phyloP scores from a whole-genome alignment of 441 rosid genomes.

The Adansonia grandidieri region DNA sequence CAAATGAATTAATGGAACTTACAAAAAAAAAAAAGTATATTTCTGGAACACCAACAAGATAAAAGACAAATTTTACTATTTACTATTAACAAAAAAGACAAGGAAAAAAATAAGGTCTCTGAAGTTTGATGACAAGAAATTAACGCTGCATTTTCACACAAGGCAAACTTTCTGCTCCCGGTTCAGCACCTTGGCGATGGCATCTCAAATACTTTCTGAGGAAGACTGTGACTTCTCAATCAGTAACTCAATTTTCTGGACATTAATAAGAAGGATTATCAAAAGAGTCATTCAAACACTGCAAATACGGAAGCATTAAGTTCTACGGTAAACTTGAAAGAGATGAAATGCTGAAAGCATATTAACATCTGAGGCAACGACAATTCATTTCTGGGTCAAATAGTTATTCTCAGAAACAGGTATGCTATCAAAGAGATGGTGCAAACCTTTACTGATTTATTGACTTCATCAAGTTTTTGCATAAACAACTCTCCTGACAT shows the following conservation, averaged over 20 bases:
- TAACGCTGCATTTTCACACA: neutral
- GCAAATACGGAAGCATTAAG: neutral
- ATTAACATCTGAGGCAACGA: neutral
- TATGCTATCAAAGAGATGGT: slow-evolving; percentile 5
- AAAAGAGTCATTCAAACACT: neutral
- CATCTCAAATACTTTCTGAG: slow-evolving; percentile 33
- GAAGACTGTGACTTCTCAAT: slow-evolving; percentile 48
- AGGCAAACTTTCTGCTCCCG: neutral
- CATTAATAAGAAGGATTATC: neutral
- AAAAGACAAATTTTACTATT: neutral
- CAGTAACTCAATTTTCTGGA: slow-evolving; percentile 62
- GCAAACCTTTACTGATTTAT: slow-evolving; percentile 63
- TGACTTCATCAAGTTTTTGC: slow-evolving; percentile 66
- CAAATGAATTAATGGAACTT: neutral
- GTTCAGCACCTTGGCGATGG: neutral
- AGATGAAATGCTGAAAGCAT: neutral
- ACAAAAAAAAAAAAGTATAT: neutral
- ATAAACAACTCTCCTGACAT: slow-evolving; percentile 52
- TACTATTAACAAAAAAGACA: neutral
- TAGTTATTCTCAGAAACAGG: neutral
- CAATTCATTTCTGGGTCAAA: neutral
- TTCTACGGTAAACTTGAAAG: neutral
- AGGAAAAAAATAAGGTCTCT: neutral
- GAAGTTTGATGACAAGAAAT: neutral
- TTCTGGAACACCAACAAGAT: neutral